Base-by-base conservation (phyloP, 192 early-diverging fungal genomes). In the Paraglomus occultum region DNA sequence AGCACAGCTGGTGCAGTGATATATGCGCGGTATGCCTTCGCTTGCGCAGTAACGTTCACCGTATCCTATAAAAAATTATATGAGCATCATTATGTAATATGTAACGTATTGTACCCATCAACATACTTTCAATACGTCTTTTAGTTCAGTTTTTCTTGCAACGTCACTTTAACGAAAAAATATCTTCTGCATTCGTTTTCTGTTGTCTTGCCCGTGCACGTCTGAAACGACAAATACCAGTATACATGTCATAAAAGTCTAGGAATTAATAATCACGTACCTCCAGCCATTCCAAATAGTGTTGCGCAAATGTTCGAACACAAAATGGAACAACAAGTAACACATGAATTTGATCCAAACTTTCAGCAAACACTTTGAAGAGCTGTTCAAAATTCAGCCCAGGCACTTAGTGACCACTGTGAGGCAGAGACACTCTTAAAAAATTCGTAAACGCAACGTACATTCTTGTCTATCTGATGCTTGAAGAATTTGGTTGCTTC, bases 211-310 rank as follows among this genome's bases (percentile, higher is more conserved):
- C 51, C 51, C 15, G 51, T 53, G 51, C 51, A 53, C 51, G 51
- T 53, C 51, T 53, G 51, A 53, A 53, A 53, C 15, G 51, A 53
- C 51, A 22, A 53, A 53, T 53, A 53, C 23, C 51, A 53, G 51
- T 53, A 53, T 53, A 53, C 51, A 53, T 53, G 51, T 53, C 51
- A 53, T 53, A 53, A 53, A 53, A 53, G 51, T 53, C 51, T 53
- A 53, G 51, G 51, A 53, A 53, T 8, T 53, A 53, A 53, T 53
- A 53, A 53, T 53, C 51, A 53, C 51, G 15, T 53, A 53, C 51
- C 51, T 53, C 51, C 51, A 53, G 51, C 51, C 51, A 53, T 53
- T 53, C 15, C 51, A 53, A 53, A 53, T 53, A 53, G 51, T 15
- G n/a, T 53, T 53, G 51, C n/a, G 51, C 51, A 53, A 53, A 53